These are phyloP conservation scores for Ampelocalamus luodianensis DNA, from an alignment of 176 grass and related monocot species.

Conservation along the genomic window DNA sequence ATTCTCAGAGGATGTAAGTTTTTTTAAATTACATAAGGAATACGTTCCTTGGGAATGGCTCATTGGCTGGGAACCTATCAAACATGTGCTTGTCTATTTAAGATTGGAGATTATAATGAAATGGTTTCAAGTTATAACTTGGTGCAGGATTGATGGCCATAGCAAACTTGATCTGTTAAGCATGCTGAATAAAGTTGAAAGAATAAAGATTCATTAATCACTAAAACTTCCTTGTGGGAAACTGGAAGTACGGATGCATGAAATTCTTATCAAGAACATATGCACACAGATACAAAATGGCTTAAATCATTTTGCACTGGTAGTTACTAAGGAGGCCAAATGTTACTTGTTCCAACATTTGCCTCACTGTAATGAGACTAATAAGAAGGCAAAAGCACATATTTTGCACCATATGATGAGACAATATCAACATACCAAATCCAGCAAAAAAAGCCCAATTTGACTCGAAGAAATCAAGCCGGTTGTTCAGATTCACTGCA, in stretches of 20 bases:
- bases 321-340: conserved; percentile 4
- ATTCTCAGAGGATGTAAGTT: conserved; percentile 14
- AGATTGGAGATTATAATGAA: conserved; percentile 21
- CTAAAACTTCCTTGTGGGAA: neutral
- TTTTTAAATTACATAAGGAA: conserved; percentile 14
- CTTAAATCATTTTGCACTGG: neutral
- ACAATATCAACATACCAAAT: conserved; percentile 72
- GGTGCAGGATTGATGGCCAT: neutral
- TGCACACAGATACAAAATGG: conserved; percentile 10
- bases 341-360: neutral
- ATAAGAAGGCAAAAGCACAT: neutral
- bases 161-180: neutral
- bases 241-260: neutral
- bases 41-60: conserved; percentile 3
- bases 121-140: neutral
- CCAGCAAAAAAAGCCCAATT: conserved; percentile 99
- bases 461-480: conserved; percentile 91
- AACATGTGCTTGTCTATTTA: conserved; percentile 2
- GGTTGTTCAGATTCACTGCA: conserved; percentile 73
- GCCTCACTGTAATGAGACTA: neutral
- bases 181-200: conserved; percentile 10
- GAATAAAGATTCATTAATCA: neutral
- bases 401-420: neutral
- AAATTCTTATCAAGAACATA: conserved; percentile 26
- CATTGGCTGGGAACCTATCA: neutral